Evolutionary conservation across 768 basidiomycete species (phyloP), one percentile per base, ranked within the genome.

Genomic region (Tricholoma matsutake): DNA sequence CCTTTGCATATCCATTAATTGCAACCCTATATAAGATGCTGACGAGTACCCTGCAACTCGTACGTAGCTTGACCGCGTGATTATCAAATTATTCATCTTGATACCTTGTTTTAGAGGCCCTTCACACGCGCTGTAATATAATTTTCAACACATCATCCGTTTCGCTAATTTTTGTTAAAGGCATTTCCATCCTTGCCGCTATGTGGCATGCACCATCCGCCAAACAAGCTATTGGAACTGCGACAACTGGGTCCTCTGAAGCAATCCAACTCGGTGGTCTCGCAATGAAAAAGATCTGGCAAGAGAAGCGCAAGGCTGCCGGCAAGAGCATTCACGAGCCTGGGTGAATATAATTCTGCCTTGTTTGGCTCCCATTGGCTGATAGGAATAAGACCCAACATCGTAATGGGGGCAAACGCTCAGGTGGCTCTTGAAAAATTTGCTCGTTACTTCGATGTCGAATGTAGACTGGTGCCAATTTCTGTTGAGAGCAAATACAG

Each of bases 271-370:
- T 91, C 4, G 88, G 87, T n/a, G 88, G 88, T 13, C 77, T 91
- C 9, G 88, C 89, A 4, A 82, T 89, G 81, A 91, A 90, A 76
- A 83, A 82, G 63, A 77, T 82, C 8, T 90, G 89, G 89, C 88
- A 85, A 76, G 78, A 79, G 25, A 80, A 78, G 25, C 86, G 87
- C 47, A 89, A 88, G 66, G 82, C 82, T 18, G 82, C 83, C 11
- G 83, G 86, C 41, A 83, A 86, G 67, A 84, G 81, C 72, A 87
- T 91, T 37, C 92, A 94, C 65, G 84, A 91, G 57, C 87, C 96
- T 68, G 88, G 89, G 88, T 80, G 68, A 45, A 75, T 67, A 20
- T 47, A 13, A 25, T 18, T 35, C n/a, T 60, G 57, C 9, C 20
- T 35, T 43, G 2, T n/a, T 10, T 45, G 9, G n/a, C 20, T 1